phyloP scores from a whole-genome alignment of 1,284 basidiomycete species.

The Phenoliferia sp. region DNA sequence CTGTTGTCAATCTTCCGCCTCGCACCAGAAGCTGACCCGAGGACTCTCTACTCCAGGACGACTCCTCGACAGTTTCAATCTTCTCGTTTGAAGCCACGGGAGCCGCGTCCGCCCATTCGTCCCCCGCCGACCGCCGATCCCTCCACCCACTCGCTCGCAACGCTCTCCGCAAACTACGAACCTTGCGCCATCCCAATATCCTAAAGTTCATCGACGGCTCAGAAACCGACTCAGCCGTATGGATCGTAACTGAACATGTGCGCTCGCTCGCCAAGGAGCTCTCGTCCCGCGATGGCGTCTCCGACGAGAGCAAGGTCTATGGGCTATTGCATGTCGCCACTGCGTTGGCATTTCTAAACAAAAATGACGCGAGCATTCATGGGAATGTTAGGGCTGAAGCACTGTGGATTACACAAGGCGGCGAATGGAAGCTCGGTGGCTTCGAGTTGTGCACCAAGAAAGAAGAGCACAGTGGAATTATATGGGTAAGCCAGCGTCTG shows the following conservation, averaged over 20 bases:
- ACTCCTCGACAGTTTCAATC: slow-evolving; percentile 72
- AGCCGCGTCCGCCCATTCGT: slow-evolving; percentile 53
- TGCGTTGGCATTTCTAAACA: slow-evolving; percentile 86
- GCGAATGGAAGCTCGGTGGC: slow-evolving; percentile 94
- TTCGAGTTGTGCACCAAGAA: slow-evolving; percentile 84
- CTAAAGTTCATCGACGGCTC: slow-evolving; percentile 80
- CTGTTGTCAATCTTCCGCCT: too few species aligned
- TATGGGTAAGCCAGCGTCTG: slow-evolving; percentile 61
- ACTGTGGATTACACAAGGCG: slow-evolving; percentile 82
- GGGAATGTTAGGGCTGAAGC: slow-evolving; percentile 74
- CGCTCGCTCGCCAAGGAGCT: slow-evolving; percentile 55
- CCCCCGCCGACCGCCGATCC: slow-evolving; percentile 49
- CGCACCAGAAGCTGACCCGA: background rate
- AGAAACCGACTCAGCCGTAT: slow-evolving; percentile 75
- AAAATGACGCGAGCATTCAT: slow-evolving; percentile 73
- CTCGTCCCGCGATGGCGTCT: background rate
- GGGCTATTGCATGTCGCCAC: slow-evolving; percentile 51
- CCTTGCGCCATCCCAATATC: slow-evolving; percentile 89
- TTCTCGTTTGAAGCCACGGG: slow-evolving; percentile 63
- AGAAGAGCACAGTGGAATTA: slow-evolving; percentile 65
- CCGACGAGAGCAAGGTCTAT: slow-evolving; percentile 24
- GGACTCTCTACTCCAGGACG: slow-evolving; percentile 61
- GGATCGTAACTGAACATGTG: slow-evolving; percentile 92
- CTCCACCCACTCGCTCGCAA: slow-evolving; percentile 79
- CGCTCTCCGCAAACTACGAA: slow-evolving; percentile 81